A percentile compares a stretch with the other conserved stretches of the same genome.
phyloP scores from a whole-genome alignment of 2,329 filamentous ascomycete genomes.

The Stylonectria norvegica region DNA sequence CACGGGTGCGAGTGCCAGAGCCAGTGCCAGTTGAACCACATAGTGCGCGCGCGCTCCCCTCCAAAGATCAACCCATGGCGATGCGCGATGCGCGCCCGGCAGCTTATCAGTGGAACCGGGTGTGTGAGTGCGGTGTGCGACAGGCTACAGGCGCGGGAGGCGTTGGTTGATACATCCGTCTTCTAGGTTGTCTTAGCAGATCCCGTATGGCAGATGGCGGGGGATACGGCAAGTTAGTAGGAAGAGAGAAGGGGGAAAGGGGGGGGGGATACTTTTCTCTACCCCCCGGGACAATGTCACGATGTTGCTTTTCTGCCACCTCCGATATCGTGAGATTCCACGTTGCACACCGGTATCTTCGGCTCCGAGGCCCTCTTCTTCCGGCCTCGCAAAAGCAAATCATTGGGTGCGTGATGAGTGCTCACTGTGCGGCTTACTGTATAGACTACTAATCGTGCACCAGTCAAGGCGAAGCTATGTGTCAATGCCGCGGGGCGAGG shows the following conservation, averaged over 20 bases:
- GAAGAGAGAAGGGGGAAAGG: not conserved
- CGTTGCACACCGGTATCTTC: not conserved
- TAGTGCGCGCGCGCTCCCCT: not conserved
- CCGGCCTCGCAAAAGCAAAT: not conserved
- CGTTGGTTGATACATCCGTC: no score
- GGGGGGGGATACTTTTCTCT: not conserved
- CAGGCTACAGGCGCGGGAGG: no score
- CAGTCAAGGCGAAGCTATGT: no score
- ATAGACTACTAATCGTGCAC: no score
- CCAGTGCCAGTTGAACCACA: no score
- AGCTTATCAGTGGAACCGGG: conserved; percentile 1
- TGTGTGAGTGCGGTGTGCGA: not conserved
- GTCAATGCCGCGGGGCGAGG: no score
- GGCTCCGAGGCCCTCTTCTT: not conserved
- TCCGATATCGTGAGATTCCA: not conserved
- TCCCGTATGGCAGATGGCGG: no score
- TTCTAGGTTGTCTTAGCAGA: no score
- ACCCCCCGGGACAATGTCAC: not conserved
- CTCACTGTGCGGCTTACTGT: no score
- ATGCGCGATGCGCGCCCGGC: not conserved
- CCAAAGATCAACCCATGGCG: not conserved
- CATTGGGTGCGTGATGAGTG: not conserved
- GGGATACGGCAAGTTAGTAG: no score
- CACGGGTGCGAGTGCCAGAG: no score
- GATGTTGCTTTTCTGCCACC: not conserved